Conservation (phyloP, 208 protist genomes). For the Trypanosoma conorhini region DNA sequence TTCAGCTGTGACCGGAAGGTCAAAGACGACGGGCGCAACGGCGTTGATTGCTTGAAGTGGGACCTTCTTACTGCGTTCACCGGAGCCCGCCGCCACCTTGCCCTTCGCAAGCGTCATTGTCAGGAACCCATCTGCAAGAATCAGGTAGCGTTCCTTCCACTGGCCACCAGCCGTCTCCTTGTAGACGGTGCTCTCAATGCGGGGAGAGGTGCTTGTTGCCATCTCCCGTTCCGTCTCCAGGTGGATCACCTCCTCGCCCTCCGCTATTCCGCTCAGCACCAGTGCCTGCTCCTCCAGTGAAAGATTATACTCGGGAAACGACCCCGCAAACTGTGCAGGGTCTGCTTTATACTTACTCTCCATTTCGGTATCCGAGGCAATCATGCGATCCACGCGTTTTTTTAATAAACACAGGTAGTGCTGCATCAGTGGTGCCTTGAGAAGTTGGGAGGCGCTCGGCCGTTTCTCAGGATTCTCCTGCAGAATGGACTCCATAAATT, state of each 20-base stretch:
- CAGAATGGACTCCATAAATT: conserved; percentile 67
- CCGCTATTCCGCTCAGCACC: conserved; percentile 62
- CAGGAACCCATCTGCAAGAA: conserved; percentile 59
- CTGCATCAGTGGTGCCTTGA: conserved; percentile 79
- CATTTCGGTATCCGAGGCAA: conserved; percentile 42
- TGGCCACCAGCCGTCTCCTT: conserved; percentile 70
- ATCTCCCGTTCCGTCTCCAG: conserved; percentile 45
- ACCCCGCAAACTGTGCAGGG: conserved; percentile 24
- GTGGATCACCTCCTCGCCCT: conserved; percentile 59
- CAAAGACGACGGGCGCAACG: conserved; percentile 52
- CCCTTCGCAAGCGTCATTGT: conserved; percentile 71
- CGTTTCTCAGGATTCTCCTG: conserved; percentile 63
- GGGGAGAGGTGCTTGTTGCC: conserved; percentile 31
- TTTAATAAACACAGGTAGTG: conserved; percentile 79
- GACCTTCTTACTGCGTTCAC: conserved; percentile 72
- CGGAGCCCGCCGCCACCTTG: conserved; percentile 50
- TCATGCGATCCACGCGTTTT: conserved; percentile 56
- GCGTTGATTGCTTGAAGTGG: conserved; percentile 66
- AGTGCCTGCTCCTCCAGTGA: conserved; percentile 38
- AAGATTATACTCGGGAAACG: conserved; percentile 29
- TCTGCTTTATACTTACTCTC: conserved; percentile 36
- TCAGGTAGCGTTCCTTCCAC: conserved; percentile 85
- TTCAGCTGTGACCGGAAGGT: conserved; percentile 40
- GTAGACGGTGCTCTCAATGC: conserved; percentile 79
- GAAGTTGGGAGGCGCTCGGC: conserved; percentile 68